Base-by-base conservation (phyloP, 192 early-diverging fungal genomes). In the Mortierella alpina region DNA sequence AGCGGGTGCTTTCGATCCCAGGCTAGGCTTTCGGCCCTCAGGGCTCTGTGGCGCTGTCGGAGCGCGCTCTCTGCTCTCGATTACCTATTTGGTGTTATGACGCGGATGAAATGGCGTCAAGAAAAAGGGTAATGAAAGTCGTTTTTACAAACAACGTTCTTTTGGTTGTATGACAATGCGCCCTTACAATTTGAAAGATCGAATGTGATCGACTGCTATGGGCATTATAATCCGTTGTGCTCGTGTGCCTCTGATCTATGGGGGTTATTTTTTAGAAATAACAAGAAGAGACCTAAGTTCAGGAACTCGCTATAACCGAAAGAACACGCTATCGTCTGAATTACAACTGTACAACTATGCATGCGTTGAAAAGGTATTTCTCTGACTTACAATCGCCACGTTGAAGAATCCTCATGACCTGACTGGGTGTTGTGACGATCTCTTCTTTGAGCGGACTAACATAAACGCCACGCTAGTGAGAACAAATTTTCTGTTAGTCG, bases 191-290 rank as follows among this genome's bases (percentile, higher is more conserved):
- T 75, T 94, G 93, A 68, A 99, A 98, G 17, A 99, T 93, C 5
- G 98, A 97, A 82, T 99, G 97, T 42, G 96, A 97, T 75, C 97
- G 87, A 63, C 92, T 94, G 68, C 92, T 94, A 53, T 92, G 88
- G 68, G 95, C 90, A 82, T 99, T 99, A 83, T 94, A 95, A 70
- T 98, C 92, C 1, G 98, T 99, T 4, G 92, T 90, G 23, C 95
- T 93, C 31, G 96, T 88, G 63, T 95, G 94, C 18, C 97, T 87
- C 82, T 97, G 90, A 41, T 79, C 86, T 89, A 84, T 52, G 17
- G 5, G 5, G 9, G n/a, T 42, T 1, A 51, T 22, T 23, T 10
- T 31, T 44, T 4, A 55, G 56, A 58, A 51, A 56, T 5, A 12
- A 8, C 50, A 62, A 51, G 45, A 40, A 54, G 0, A 47, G 17